These are phyloP conservation scores for Alternaria dauci DNA, from an alignment of 2,329 filamentous ascomycete species.

Conservation along the genomic window DNA sequence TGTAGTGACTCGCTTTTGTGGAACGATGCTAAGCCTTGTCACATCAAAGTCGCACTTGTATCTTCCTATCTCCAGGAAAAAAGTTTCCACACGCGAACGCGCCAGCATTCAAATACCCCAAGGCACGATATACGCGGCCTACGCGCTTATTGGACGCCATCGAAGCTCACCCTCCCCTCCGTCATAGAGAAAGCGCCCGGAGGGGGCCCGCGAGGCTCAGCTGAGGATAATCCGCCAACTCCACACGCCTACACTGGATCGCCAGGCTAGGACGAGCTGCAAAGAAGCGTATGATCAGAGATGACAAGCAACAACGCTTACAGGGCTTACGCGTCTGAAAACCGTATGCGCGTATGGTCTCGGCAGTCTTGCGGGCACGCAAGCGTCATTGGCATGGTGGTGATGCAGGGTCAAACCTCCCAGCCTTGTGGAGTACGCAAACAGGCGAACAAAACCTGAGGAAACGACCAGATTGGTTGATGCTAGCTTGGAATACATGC, in stretches of 20 bases:
- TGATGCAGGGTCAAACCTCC: conserved; percentile 20
- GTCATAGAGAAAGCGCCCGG: conserved; percentile 15
- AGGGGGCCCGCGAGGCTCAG: conserved; percentile 26
- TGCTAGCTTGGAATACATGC: background rate
- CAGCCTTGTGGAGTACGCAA: conserved; percentile 16
- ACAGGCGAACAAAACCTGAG: conserved; percentile 1
- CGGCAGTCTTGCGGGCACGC: background rate
- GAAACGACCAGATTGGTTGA: conserved; percentile 2
- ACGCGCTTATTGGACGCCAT: conserved; percentile 9
- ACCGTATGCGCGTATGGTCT: conserved; percentile 13
- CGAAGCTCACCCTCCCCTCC: conserved; percentile 1
- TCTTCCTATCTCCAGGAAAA: background rate
- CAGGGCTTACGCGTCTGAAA: conserved; percentile 25
- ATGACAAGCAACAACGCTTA: conserved; percentile 10
- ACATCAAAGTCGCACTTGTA: conserved; percentile 23
- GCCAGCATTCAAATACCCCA: conserved; percentile 18
- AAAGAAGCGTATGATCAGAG: background rate
- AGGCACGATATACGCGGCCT: conserved; percentile 19
- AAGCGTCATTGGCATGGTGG: conserved; percentile 17
- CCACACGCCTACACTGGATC: background rate
- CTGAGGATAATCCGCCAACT: conserved; percentile 1
- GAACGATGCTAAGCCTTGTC: conserved; percentile 28
- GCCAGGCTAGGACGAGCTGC: background rate
- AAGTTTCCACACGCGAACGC: conserved; percentile 56
- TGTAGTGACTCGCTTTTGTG: background rate